These are phyloP conservation scores for Fusarium sterilihyphosum DNA, from an alignment of 2,329 filamentous ascomycete genomes.

Conservation along the genomic window DNA sequence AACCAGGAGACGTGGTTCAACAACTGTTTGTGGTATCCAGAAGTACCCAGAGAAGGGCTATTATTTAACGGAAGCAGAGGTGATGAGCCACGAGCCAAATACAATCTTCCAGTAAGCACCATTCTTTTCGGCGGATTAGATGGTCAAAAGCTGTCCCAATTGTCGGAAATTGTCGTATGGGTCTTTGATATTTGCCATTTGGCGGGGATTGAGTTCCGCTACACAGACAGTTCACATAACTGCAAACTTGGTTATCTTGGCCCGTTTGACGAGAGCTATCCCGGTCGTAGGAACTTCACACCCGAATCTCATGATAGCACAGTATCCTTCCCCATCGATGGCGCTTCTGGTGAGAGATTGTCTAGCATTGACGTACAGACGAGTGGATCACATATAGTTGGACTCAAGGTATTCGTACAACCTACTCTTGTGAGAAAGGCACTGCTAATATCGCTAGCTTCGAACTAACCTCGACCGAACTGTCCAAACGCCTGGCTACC, in stretches of 20 bases:
- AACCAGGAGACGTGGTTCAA: neutral
- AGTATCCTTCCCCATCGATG: neutral
- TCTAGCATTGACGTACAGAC: neutral
- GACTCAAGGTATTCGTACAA: neutral
- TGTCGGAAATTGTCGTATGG: neutral
- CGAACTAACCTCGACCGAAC: neutral
- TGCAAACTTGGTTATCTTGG: neutral
- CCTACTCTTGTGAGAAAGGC: fast-evolving
- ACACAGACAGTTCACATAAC: neutral
- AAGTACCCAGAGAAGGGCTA: neutral
- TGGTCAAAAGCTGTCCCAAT: neutral
- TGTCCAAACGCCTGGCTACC: neutral
- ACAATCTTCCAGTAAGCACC: neutral
- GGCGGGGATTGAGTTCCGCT: neutral
- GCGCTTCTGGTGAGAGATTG: neutral
- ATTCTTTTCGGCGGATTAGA: neutral
- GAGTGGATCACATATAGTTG: neutral
- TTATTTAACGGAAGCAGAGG: neutral
- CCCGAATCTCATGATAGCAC: neutral
- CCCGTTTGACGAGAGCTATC: neutral
- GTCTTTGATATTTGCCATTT: neutral
- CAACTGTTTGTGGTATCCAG: neutral
- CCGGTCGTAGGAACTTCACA: neutral
- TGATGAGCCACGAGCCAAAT: neutral
- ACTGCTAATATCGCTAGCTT: neutral